Conservation (phyloP, 2,329 filamentous ascomycete species). For the Erysiphe neolycopersici region DNA sequence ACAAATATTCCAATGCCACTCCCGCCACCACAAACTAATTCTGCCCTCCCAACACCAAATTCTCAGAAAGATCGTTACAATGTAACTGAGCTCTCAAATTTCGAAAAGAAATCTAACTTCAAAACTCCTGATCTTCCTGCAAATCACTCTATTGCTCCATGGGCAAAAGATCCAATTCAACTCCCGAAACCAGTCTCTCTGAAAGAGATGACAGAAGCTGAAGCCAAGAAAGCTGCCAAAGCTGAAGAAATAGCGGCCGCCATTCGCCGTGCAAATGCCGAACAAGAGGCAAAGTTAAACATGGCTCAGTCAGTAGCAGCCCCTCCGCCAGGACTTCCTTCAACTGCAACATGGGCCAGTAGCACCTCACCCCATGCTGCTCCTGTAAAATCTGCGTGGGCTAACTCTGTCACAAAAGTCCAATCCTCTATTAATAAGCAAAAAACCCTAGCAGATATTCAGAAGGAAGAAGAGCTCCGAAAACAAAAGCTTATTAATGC, state of each 20-base stretch:
- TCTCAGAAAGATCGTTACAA: conserved; percentile 67
- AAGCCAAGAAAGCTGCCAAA: conserved; percentile 78
- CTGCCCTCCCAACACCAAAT: conserved; percentile 65
- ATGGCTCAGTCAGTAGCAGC: conserved; percentile 31
- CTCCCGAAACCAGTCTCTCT: conserved; percentile 65
- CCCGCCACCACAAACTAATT: conserved; percentile 41
- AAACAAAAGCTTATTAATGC: conserved; percentile 39
- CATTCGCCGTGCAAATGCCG: conserved; percentile 47
- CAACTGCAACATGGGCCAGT: conserved; percentile 53
- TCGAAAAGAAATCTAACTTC: conserved; percentile 43
- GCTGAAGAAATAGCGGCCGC: conserved; percentile 58
- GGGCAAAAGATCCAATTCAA: conserved; percentile 66
- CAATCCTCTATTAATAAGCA: conserved; percentile 24
- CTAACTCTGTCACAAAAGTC: conserved; percentile 20
- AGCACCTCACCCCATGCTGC: conserved; percentile 12
- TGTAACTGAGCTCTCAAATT: conserved; percentile 43
- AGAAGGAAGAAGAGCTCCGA: conserved; percentile 76
- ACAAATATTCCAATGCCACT: conserved; percentile 51
- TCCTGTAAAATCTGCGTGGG: conserved; percentile 17
- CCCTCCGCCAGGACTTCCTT: conserved; percentile 55
- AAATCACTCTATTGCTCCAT: conserved; percentile 61
- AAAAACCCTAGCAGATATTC: conserved; percentile 88
- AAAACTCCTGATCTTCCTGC: conserved; percentile 39
- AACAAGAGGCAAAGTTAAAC: conserved; percentile 41
- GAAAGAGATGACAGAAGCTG: conserved; percentile 88